Conservation (phyloP, 2,329 filamentous ascomycete genomes). For the Phoma herbarum region DNA sequence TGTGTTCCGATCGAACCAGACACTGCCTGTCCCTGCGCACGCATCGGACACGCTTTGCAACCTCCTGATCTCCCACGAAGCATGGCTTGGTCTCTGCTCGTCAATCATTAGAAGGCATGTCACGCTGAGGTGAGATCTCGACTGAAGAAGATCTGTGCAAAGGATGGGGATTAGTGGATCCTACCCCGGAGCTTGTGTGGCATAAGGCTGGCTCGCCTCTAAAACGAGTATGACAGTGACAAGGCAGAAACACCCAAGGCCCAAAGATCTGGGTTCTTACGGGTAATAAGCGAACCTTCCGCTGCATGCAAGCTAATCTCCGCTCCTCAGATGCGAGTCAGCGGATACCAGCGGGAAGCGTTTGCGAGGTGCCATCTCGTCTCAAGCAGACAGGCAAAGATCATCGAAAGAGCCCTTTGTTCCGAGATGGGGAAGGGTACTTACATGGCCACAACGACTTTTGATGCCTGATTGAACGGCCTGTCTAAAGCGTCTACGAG, state of each 20-base stretch:
- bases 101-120: neutral
- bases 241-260: neutral
- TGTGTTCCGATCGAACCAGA: neutral
- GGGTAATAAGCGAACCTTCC: neutral
- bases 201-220: neutral
- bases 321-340: neutral
- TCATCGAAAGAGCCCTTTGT: constrained; percentile 1
- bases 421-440: constrained; percentile 25
- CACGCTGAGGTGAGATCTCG: neutral
- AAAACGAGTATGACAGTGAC: constrained; percentile 3
- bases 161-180: neutral
- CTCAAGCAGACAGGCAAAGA: constrained; percentile 14
- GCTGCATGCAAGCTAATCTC: neutral
- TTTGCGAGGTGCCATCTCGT: constrained; percentile 15
- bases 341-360: constrained; percentile 13
- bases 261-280: neutral
- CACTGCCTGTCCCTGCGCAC: neutral
- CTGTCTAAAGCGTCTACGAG: constrained; percentile 14
- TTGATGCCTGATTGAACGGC: constrained; percentile 11
- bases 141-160: neutral
- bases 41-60: neutral
- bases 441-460: constrained; percentile 17
- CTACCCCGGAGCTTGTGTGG: constrained; percentile 3
- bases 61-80: neutral
- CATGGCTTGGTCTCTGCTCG: neutral